Evolutionary conservation across 768 basidiomycete genomes (phyloP).

Genomic region (Tricholoma sp.): DNA sequence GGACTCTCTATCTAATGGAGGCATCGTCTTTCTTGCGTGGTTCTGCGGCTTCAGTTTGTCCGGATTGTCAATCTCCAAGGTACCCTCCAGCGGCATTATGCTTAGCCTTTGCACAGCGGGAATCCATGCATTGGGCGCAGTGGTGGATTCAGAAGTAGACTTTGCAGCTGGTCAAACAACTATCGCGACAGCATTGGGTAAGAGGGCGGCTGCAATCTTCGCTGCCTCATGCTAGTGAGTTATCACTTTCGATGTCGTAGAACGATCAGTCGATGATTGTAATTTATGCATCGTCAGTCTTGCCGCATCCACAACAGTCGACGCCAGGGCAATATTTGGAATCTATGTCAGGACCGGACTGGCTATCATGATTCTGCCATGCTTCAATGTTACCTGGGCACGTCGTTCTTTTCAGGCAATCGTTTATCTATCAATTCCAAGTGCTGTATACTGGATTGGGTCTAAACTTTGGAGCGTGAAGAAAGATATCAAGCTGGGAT

Average conservation of each 20-base stretch:
- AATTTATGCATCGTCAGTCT: not conserved
- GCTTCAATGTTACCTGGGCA: not conserved
- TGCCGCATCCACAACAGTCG: not conserved
- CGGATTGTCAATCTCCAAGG: conserved; percentile 1
- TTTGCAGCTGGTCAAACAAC: conserved; percentile 11
- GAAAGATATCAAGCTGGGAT: not conserved
- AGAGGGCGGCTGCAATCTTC: conserved; percentile 7
- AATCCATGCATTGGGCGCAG: conserved; percentile 14
- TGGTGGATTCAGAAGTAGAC: conserved; percentile 11
- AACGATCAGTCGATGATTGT: not conserved
- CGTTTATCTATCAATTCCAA: not conserved
- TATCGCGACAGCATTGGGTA: conserved; percentile 11
- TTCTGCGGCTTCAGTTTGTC: conserved; percentile 16
- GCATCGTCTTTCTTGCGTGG: conserved; percentile 13
- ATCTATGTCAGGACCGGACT: not conserved
- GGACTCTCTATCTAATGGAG: conserved; percentile 11
- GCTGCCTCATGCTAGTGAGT: conserved; percentile 13
- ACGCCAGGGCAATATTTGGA: not conserved
- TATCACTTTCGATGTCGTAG: not conserved
- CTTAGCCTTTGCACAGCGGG: conserved; percentile 11
- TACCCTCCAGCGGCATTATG: conserved; percentile 7
- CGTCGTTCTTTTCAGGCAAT: not conserved
- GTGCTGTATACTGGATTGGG: not conserved
- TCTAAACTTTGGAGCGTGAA: not conserved
- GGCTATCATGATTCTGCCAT: not conserved